Evolutionary conservation across 1,284 basidiomycete genomes (phyloP).

Genomic region (Singerocomus rubriflavus): DNA sequence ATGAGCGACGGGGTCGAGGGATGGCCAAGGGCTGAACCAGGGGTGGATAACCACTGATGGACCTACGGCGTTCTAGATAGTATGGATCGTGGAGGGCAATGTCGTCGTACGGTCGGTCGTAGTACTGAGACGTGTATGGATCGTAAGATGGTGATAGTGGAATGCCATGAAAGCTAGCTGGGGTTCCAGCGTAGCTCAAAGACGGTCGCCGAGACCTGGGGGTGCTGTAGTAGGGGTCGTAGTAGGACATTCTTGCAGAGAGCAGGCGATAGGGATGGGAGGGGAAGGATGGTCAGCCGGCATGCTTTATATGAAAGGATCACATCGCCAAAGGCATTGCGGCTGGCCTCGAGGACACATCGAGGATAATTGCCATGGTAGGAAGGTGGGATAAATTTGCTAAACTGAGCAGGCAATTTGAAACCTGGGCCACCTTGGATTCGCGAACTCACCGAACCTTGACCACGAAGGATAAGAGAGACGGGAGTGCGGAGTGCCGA

Average conservation of each 20-base stretch:
- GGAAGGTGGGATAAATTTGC: constrained; percentile 15
- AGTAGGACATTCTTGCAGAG: constrained; percentile 30
- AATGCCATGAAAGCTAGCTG: constrained; percentile 9
- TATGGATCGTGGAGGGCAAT: constrained; percentile 22
- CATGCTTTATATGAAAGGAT: constrained; percentile 24
- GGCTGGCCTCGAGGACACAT: constrained; percentile 32
- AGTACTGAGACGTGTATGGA: constrained; percentile 10
- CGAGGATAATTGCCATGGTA: constrained; percentile 18
- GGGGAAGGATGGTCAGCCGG: background rate
- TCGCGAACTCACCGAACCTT: background rate
- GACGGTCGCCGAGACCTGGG: constrained; percentile 30
- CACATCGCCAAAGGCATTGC: constrained; percentile 13
- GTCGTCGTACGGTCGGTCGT: constrained; percentile 26
- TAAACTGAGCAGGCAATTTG: constrained; percentile 23
- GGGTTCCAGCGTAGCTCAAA: constrained; percentile 25
- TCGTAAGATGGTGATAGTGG: constrained; percentile 28
- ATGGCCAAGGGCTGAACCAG: constrained; percentile 21
- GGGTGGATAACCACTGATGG: constrained; percentile 21
- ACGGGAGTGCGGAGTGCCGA: constrained; percentile 28
- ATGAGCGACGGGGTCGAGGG: constrained; percentile 45
- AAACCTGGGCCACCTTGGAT: constrained; percentile 14
- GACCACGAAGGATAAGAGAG: no score
- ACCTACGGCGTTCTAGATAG: constrained; percentile 22
- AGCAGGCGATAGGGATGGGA: constrained; percentile 12
- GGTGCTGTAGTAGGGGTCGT: constrained; percentile 29